These are phyloP conservation scores for Musa troglodytarum DNA, from an alignment of 176 grass and related monocot genomes.

Conservation along the genomic window DNA sequence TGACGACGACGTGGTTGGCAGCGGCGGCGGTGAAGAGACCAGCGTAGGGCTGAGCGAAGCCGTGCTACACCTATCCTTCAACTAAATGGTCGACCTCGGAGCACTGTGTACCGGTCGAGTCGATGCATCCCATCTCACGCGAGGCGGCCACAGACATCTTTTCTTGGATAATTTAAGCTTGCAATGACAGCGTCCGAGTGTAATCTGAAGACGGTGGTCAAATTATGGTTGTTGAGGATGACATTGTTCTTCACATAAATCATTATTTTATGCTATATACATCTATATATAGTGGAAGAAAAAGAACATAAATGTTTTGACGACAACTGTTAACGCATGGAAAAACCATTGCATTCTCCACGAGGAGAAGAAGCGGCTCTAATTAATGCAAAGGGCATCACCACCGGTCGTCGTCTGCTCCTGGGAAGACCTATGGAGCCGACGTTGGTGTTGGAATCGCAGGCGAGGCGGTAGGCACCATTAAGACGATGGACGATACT, in stretches of 20 bases:
- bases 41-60: constrained; percentile 5
- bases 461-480: too few relatives aligned
- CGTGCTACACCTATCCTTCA: constrained; percentile 42
- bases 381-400: too few relatives aligned
- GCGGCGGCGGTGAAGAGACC: neutral
- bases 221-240: too few relatives aligned
- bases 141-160: neutral
- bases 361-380: too few relatives aligned
- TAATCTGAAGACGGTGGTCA: neutral
- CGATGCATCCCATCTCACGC: neutral
- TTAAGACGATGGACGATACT: too few relatives aligned
- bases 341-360: neutral
- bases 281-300: neutral
- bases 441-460: too few relatives aligned
- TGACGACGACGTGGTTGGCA: constrained; percentile 3
- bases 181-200: neutral
- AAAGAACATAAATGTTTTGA: neutral
- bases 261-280: neutral
- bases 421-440: too few relatives aligned
- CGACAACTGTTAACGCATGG: neutral
- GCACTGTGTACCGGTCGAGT: neutral
- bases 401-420: too few relatives aligned
- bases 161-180: neutral
- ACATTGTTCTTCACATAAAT: neutral
- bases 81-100: neutral